Evolutionary conservation across 345 rosid species (phyloP).

Genomic region (Eucalyptus regnans): DNA sequence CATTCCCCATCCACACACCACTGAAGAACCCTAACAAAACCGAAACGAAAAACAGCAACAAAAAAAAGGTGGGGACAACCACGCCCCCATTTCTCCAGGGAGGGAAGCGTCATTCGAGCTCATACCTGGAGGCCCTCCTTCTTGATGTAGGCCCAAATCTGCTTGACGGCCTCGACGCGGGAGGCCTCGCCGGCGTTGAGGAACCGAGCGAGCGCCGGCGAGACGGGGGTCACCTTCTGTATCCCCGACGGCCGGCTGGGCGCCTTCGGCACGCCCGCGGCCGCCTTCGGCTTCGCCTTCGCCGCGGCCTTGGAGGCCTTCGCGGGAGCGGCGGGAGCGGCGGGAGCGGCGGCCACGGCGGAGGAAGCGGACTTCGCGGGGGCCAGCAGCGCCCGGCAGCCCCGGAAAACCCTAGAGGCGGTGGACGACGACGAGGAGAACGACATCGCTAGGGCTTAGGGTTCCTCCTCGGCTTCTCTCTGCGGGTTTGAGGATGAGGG

Average conservation of each 20-base stretch:
- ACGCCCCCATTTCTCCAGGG: not conserved
- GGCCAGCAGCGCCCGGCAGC: conserved; percentile 45
- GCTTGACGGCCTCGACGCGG: conserved; percentile 53
- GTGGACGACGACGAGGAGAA: conserved; percentile 33
- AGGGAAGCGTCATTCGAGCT: not conserved
- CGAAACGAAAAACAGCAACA: not conserved
- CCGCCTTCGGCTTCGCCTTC: not conserved
- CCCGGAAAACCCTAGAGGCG: conserved; percentile 43
- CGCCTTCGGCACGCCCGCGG: not conserved
- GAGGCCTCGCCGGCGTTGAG: conserved; percentile 55
- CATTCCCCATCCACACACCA: not conserved
- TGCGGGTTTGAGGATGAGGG: not conserved
- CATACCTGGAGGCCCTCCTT: conserved; percentile 66
- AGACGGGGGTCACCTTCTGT: conserved; percentile 36
- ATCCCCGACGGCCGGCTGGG: conserved; percentile 25
- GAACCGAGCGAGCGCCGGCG: conserved; percentile 54
- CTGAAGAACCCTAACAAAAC: not conserved
- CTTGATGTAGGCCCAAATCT: conserved; percentile 77
- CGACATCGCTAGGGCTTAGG: not conserved
- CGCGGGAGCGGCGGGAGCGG: not conserved
- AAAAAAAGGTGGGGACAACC: not conserved
- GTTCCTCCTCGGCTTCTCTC: not conserved
- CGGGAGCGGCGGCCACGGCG: not conserved
- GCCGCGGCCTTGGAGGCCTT: conserved; percentile 16
- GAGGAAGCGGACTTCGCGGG: conserved; percentile 20